Conservation (phyloP, 2,329 filamentous ascomycete genomes). For the Geosmithia flava region DNA sequence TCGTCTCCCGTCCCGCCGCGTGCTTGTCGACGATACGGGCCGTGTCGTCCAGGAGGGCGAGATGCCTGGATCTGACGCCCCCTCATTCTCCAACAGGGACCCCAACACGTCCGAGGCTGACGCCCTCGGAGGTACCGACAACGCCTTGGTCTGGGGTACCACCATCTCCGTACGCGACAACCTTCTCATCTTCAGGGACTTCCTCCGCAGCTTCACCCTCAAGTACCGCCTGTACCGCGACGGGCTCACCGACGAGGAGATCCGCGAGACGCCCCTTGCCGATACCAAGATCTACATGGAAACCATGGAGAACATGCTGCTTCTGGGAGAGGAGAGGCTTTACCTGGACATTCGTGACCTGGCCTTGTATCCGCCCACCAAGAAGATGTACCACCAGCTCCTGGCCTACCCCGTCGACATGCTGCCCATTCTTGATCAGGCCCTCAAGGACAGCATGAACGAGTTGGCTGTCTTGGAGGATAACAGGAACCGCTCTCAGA, state of each 20-base stretch:
- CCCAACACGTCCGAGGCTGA: conserved; percentile 89
- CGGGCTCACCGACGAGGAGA: conserved; percentile 68
- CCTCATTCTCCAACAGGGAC: conserved; percentile 51
- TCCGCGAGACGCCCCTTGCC: conserved; percentile 54
- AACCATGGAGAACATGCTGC: conserved; percentile 81
- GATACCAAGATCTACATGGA: conserved; percentile 74
- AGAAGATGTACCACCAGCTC: conserved; percentile 91
- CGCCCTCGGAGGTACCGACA: conserved; percentile 60
- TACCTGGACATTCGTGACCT: conserved; percentile 85
- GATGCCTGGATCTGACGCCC: conserved; percentile 40
- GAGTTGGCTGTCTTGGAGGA: conserved; percentile 76
- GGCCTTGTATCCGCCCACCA: conserved; percentile 82
- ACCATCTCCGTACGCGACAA: conserved; percentile 91
- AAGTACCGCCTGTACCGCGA: conserved; percentile 92
- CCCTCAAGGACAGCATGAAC: conserved; percentile 84
- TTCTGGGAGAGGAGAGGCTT: conserved; percentile 70
- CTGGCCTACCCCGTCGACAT: conserved; percentile 94
- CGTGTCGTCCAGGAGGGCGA: conserved; percentile 43
- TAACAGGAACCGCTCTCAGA: conserved; percentile 51
- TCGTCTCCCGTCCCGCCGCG: conserved; percentile 32
- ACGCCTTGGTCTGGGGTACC: conserved; percentile 89
- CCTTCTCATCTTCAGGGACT: conserved; percentile 79
- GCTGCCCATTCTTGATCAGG: conserved; percentile 91
- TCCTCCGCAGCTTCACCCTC: conserved; percentile 78
- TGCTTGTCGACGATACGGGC: conserved; percentile 47